Percentiles rank a stretch among this genome's conserved stretches.
Conservation (phyloP, 768 basidiomycete species). For the Termitomyces bulborhizus region DNA sequence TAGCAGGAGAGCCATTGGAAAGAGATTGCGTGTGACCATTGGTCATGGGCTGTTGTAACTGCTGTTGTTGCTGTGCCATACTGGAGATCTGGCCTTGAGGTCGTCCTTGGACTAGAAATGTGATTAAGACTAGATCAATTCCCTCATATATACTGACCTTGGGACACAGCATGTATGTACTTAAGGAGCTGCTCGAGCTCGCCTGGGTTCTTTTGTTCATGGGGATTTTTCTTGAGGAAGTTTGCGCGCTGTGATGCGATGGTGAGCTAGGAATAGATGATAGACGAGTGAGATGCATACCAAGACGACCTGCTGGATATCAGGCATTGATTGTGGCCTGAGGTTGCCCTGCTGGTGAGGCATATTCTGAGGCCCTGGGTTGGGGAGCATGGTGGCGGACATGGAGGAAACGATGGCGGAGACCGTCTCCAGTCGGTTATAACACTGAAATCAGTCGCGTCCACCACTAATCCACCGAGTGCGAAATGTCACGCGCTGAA, state of each 20-base stretch:
- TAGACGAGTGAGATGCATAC: constrained; percentile 23
- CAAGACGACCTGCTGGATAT: constrained; percentile 37
- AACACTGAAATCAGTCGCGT: constrained; percentile 20
- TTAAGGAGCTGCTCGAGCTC: constrained; percentile 43
- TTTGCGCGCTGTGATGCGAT: constrained; percentile 33
- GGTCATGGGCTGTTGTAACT: constrained; percentile 24
- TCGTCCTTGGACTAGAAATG: constrained; percentile 11
- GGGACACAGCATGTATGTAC: constrained; percentile 39
- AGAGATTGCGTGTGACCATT: constrained; percentile 40
- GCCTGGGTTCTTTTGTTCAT: constrained; percentile 37
- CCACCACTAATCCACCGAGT: constrained; percentile 14
- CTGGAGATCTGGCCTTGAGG: constrained; percentile 26
- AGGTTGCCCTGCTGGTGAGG: constrained; percentile 19
- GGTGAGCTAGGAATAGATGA: constrained; percentile 10
- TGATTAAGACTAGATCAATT: constrained; percentile 3
- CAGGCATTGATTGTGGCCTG: constrained; percentile 24
- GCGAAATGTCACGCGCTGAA: constrained; percentile 25
- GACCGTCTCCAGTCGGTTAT: constrained; percentile 6
- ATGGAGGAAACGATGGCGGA: constrained; percentile 17
- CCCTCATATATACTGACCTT: constrained; percentile 23
- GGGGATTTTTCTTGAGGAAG: constrained; percentile 45
- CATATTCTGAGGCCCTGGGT: constrained; percentile 27
- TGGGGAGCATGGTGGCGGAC: constrained; percentile 37
- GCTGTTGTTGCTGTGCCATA: constrained; percentile 23
- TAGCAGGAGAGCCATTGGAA: constrained; percentile 35